Base-by-base conservation (phyloP, 1,139 yeast species). In the Kodamaea plutei region DNA sequence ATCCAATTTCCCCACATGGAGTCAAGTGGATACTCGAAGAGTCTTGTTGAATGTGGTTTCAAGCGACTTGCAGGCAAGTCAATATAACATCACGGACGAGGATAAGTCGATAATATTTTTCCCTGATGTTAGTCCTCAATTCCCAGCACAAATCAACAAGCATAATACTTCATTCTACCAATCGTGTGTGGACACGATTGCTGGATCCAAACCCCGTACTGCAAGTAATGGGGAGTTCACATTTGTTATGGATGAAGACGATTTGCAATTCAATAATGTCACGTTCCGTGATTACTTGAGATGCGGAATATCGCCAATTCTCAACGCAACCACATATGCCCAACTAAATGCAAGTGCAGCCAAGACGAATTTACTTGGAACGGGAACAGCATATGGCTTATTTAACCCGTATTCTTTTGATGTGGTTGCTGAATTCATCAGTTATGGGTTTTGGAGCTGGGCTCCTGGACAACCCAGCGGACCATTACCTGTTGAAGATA, bases 371-470 rank as follows among this genome's bases (percentile, higher is more conserved):
- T n/a, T n/a, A n/a, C n/a, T n/a, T n/a, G n/a, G n/a, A n/a, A n/a
- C n/a, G n/a, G 34, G 18, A 27, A 1, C 44, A 66, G n/a, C 36
- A 25, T 8, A 18, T 6, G 10, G 4, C 4, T 4, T 6, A 4
- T 10, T 6, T 8, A 11, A n/a, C 15, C 8, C 6, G 41, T 2
- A 45, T 51, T 6, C 38, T 9, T 37, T 35, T 23, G 34, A 33
- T 15, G 25, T 44, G 2, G 45, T 29, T 15, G 23, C 27, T 26
- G 26, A 48, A 13, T 63, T 54, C 30, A 28, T 54, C 0, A 65
- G 67, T 1, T 33, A 43, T 11, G 47, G 61, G 6, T 56, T 76
- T 20, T 87, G 95, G 95, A 69, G 85, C 4, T 84, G 94, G 94
- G 70, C 67, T 2, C 57, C 64, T 1, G 63, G 65, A 5, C 75